phyloP scores from a whole-genome alignment of 495 filamentous ascomycete genomes.

The Parachaetomium inaequale region DNA sequence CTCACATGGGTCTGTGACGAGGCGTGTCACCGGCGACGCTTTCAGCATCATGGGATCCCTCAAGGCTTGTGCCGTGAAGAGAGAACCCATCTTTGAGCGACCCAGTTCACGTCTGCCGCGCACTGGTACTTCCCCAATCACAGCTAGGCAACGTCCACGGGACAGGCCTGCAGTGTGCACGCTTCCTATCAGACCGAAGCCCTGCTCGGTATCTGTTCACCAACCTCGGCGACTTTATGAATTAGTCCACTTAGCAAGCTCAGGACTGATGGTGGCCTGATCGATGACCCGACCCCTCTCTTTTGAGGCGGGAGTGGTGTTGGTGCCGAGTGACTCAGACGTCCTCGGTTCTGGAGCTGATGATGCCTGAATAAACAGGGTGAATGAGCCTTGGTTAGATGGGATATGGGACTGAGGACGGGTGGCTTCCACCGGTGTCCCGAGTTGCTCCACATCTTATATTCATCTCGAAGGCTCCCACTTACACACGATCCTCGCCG shows the following conservation, averaged over 20 bases:
- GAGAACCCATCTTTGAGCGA: background rate
- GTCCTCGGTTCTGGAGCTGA: background rate
- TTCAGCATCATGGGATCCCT: background rate
- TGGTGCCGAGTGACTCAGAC: conserved; percentile 2
- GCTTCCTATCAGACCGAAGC: too few relatives aligned
- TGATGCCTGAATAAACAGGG: background rate
- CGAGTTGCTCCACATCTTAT: too few relatives aligned
- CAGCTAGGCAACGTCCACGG: too few relatives aligned
- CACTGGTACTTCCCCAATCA: too few relatives aligned
- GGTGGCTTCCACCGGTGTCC: background rate
- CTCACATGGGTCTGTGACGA: background rate
- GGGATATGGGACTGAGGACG: background rate
- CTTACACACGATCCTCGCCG: too few relatives aligned
- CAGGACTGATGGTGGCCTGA: background rate
- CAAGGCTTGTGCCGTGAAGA: background rate
- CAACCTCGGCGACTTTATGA: too few relatives aligned
- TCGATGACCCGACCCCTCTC: background rate
- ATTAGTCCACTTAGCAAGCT: too few relatives aligned
- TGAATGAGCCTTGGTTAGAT: background rate
- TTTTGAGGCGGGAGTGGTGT: background rate
- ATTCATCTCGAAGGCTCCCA: too few relatives aligned
- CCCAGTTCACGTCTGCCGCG: too few relatives aligned
- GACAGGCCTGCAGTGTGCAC: background rate
- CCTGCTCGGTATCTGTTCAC: too few relatives aligned
- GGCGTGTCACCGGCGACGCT: background rate